A percentile compares a stretch with the other conserved stretches of the same genome.
Conservation (phyloP, 257 asterid genomes). For the Solanum corneliomulleri region DNA sequence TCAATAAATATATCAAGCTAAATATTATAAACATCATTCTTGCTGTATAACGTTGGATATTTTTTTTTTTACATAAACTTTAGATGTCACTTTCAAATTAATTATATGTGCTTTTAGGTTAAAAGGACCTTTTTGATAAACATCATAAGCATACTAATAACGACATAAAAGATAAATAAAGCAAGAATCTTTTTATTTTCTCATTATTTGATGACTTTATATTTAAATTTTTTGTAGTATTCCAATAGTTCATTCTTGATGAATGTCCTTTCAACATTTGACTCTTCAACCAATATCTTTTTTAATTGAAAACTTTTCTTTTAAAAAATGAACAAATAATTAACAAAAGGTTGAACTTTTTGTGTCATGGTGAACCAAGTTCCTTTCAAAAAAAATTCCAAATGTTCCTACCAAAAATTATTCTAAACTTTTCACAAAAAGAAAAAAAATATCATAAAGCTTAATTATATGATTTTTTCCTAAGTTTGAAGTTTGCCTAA, state of each 20-base stretch:
- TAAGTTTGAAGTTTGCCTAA: background rate
- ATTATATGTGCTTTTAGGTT: background rate
- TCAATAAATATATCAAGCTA: background rate
- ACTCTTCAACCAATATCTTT: background rate
- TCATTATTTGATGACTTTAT: background rate
- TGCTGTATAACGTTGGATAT: fast-evolving
- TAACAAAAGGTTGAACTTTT: background rate
- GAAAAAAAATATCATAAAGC: background rate
- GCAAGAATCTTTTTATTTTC: background rate
- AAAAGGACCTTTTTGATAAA: background rate
- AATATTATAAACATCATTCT: background rate
- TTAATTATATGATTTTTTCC: background rate
- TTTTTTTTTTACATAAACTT: background rate
- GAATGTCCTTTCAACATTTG: background rate
- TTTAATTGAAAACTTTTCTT: background rate
- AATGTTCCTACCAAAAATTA: background rate
- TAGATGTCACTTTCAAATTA: background rate
- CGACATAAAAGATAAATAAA: background rate
- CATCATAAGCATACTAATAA: background rate
- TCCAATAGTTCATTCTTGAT: background rate
- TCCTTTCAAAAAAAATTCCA: background rate
- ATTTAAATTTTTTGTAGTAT: background rate
- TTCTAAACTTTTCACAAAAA: background rate
- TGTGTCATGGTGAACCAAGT: background rate
- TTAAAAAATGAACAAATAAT: background rate